Evolutionary conservation across 2,329 filamentous ascomycete genomes (phyloP).

Genomic region (Ceratocystis papillata): DNA sequence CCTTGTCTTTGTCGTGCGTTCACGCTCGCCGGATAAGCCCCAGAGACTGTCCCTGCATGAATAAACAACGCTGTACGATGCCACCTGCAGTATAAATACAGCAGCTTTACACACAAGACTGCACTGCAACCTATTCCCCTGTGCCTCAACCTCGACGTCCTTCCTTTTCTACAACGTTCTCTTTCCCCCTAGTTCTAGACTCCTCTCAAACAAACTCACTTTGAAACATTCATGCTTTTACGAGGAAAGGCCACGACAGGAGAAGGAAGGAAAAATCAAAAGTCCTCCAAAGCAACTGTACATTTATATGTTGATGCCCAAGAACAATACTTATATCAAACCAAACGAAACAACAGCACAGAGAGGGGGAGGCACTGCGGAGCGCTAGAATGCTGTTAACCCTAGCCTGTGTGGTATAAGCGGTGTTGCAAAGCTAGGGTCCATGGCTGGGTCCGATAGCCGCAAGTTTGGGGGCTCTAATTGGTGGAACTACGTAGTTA

Average conservation of each 20-base stretch:
- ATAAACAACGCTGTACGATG: constrained; percentile 1
- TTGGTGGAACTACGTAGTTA: not conserved
- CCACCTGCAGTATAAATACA: not conserved
- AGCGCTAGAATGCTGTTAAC: not conserved
- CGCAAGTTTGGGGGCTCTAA: not conserved
- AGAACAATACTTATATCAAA: not conserved
- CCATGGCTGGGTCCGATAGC: not conserved
- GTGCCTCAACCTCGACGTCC: too few species aligned
- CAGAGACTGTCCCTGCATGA: not conserved
- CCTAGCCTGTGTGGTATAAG: not conserved
- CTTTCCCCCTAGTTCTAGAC: not conserved
- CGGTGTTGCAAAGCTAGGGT: not conserved
- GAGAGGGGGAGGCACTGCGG: not conserved
- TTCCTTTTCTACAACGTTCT: too few species aligned
- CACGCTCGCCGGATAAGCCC: not conserved
- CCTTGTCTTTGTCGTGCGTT: not conserved
- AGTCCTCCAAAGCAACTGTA: not conserved
- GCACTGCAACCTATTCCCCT: too few species aligned
- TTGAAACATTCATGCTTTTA: constrained; percentile 9
- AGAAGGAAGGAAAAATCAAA: not conserved
- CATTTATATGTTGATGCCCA: not conserved
- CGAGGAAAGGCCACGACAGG: not conserved
- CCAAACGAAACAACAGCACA: not conserved
- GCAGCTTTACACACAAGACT: not conserved
- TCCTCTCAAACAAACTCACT: constrained; percentile 7